Conservation (phyloP, 106 monocot genomes). For the Acanthochlamys bracteata region DNA sequence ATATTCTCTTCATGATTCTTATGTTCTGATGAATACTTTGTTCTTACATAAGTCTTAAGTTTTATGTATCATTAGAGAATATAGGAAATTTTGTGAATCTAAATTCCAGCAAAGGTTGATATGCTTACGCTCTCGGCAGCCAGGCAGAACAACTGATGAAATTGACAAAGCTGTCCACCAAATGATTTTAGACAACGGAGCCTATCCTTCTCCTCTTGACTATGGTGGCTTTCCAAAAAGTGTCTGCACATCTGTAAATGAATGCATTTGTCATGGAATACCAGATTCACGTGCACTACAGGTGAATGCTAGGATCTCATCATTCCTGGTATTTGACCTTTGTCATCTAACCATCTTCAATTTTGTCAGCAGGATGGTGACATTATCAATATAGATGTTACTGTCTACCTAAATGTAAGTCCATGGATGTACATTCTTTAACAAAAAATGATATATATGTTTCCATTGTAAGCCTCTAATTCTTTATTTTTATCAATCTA, state of each 20-base stretch:
- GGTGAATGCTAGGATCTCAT: slow-evolving; percentile 19
- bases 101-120: slow-evolving; percentile 1
- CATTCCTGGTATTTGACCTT: not conserved
- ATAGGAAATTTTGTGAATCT: not conserved
- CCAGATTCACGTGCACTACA: slow-evolving; percentile 89
- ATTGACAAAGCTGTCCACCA: slow-evolving; percentile 95
- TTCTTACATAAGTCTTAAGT: too few species aligned
- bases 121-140: slow-evolving; percentile 38
- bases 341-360: not conserved
- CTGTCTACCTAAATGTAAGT: slow-evolving; percentile 96
- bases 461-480: too few species aligned
- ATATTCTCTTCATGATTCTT: not conserved
- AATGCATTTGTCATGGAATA: slow-evolving; percentile 98
- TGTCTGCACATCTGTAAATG: slow-evolving; percentile 98
- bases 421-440: too few species aligned
- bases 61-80: too few species aligned
- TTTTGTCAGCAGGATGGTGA: slow-evolving; percentile 77
- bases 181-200: slow-evolving; percentile 96
- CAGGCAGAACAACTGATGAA: slow-evolving; percentile 91
- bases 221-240: slow-evolving; percentile 99
- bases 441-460: too few species aligned
- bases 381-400: slow-evolving; percentile 99
- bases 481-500: too few species aligned
- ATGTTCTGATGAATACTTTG: not conserved
- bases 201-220: slow-evolving; percentile 97